Base-by-base conservation (phyloP, 306 rosid genomes). In the Dryas alaskensis region DNA sequence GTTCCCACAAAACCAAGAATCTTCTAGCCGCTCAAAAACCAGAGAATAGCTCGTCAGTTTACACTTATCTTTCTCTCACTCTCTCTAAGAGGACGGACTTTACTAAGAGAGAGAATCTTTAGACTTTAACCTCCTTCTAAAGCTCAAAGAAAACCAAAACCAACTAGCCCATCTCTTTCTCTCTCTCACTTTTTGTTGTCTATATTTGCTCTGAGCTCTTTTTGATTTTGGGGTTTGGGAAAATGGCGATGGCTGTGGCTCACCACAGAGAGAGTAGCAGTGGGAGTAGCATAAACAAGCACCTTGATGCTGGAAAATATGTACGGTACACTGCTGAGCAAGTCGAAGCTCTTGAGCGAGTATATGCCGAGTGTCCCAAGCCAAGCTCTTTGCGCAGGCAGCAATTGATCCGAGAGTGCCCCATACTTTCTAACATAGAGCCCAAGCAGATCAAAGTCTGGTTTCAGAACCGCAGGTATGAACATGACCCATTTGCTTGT, bases 361-460 rank as follows among this genome's bases (percentile, higher is more conserved):
- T 94, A 64, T 94, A 94, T 73, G 71, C 90, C 17, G 99, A 94
- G 82, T 94, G 97, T 77, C 99, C 99, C 4, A 94, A 94, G 72
- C 99, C 99, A 16, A 95, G 96, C 78, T 95, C 99, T 49, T 50
- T 90, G 31, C 85, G 98, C n/a, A 84, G 99, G 69, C 98, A 94
- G 54, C 99, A 92, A 70, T 64, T 94, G 80, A 92, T 94, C 82
- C 87, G 98, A 6, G 99, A 94, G 65, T 94, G 97, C 73, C 92
- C 97, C 72, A 94, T 90, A 87, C 95, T 94, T 61, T 84, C 89
- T 43, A 89, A 89, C 86, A 88, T 94, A 62, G 99, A 94, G 69
- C 96, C 99, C 16, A 94, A 92, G 81, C 99, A 94, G 90, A 94
- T 94, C 92, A 94, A 94, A 76, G 99, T 94, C 78, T 94, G 99